Evolutionary conservation across 352 stramenopile genomes (phyloP), one percentile per base, ranked within the genome.

Genomic region (Phytophthora nicotianae): DNA sequence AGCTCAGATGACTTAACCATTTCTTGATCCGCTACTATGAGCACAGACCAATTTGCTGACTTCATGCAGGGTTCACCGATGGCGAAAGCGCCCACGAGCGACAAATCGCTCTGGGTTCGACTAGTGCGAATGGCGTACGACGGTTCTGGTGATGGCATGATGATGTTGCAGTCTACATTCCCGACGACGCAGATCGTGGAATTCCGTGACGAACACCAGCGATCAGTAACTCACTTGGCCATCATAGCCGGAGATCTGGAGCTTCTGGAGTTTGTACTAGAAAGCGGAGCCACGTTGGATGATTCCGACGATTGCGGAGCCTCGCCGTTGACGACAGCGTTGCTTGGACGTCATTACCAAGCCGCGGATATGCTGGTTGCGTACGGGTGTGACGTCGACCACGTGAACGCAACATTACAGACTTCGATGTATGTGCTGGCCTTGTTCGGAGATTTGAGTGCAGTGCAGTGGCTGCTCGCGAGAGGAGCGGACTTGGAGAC

Each of bases 391-490:
- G 56, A 57, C 19, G 42, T 74, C 10, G 62, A 77, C 57, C 32
- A 58, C 3, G 38, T 23, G 3, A 75, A 83, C 45, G 47, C 53
- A 21, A 46, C 60, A 10, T 10, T 62, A 8, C 66, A 74, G 35
- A 76, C 75, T 7, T 61, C 72, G 1, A 68, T 85, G 20, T 63
- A 78, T 37, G 62, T 85, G 26, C 50, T 76, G 14, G 53, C 61
- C 19, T 65, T 62, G 2, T 73, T 71, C 24, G 70, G 72, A 10
- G 61, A 64, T 5, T 45, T 56, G 19, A 26, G 42, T 0, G 62
- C 75, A 2, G 73, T 75, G 20, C 50, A 67, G 17, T 56, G 64
- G 23, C 45, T 85, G 23, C 26, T 82, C 8, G 38, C 49, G 13
- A 60, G 56, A 47, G 75, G 72, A 32, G 75, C 70, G n/a, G 38